A percentile compares a stretch with the other conserved stretches of the same genome.
phyloP scores from a whole-genome alignment of 179 eudicot species.

The Beta macrorhiza region DNA sequence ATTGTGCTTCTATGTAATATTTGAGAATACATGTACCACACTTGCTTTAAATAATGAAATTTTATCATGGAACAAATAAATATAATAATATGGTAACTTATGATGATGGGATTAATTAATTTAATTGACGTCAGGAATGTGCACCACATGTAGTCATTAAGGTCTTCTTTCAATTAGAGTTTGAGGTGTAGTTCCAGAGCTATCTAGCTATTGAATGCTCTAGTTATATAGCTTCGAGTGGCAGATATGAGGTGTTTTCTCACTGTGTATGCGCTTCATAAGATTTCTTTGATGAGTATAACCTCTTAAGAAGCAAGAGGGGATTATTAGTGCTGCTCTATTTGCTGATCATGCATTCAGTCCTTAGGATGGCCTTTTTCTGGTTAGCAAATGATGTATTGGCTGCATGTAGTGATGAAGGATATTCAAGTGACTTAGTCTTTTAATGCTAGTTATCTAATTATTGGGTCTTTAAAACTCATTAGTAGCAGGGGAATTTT shows the following conservation, averaged over 20 bases:
- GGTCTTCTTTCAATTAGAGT: not conserved
- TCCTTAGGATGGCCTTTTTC: not conserved
- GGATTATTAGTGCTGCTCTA: not conserved
- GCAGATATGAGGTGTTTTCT: not conserved
- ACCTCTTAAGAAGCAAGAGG: not conserved
- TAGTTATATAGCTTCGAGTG: not conserved
- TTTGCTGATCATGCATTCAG: not conserved
- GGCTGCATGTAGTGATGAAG: constrained; percentile 1
- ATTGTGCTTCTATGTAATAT: no score
- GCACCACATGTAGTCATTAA: no score
- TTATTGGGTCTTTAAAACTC: not conserved
- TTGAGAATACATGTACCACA: no score
- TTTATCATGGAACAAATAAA: no score
- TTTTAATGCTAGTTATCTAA: not conserved
- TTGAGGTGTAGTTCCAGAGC: not conserved
- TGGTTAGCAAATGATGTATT: constrained; percentile 4
- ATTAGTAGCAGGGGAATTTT: not conserved
- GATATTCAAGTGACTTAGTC: not conserved
- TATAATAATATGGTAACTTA: no score
- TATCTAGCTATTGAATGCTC: not conserved
- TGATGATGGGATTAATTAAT: no score
- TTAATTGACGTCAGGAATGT: not conserved
- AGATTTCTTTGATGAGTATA: not conserved
- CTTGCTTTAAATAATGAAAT: no score
- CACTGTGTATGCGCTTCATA: not conserved